These are phyloP conservation scores for Cladosporium austrohemisphaericum DNA, from an alignment of 2,329 filamentous ascomycete species.

Conservation along the genomic window DNA sequence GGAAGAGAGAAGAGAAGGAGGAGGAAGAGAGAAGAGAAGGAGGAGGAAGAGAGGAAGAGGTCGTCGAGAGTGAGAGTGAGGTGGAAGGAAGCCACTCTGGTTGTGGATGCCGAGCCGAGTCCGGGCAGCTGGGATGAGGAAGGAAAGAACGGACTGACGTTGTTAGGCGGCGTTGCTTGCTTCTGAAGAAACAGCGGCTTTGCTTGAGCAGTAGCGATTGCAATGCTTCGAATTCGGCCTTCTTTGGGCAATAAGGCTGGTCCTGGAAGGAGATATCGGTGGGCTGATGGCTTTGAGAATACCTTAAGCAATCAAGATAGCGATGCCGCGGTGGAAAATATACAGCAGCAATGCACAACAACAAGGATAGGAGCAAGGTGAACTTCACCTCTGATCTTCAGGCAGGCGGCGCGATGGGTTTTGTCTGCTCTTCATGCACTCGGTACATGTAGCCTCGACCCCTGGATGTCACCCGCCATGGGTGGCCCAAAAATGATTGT, in stretches of 20 bases:
- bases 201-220: conserved; percentile 5
- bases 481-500: conserved; percentile 12
- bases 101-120: conserved; percentile 5
- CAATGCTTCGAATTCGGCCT: neutral
- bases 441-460: neutral
- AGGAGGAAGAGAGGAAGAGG: conserved; percentile 17
- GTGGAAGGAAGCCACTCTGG: conserved; percentile 1
- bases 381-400: neutral
- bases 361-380: conserved; percentile 7
- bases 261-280: no score
- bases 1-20: neutral
- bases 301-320: conserved; percentile 9
- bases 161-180: conserved; percentile 7
- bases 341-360: conserved; percentile 14
- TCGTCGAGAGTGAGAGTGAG: neutral
- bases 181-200: conserved; percentile 3
- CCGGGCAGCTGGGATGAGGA: neutral
- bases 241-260: neutral
- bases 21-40: neutral
- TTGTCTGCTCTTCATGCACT: conserved; percentile 11
- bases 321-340: conserved; percentile 10
- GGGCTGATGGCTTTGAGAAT: conserved; percentile 1
- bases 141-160: conserved; percentile 13
- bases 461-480: conserved; percentile 10
- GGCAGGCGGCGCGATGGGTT: conserved; percentile 8